Base-by-base conservation (phyloP, 2,329 filamentous ascomycete genomes). In the Verticillium dahliae region DNA sequence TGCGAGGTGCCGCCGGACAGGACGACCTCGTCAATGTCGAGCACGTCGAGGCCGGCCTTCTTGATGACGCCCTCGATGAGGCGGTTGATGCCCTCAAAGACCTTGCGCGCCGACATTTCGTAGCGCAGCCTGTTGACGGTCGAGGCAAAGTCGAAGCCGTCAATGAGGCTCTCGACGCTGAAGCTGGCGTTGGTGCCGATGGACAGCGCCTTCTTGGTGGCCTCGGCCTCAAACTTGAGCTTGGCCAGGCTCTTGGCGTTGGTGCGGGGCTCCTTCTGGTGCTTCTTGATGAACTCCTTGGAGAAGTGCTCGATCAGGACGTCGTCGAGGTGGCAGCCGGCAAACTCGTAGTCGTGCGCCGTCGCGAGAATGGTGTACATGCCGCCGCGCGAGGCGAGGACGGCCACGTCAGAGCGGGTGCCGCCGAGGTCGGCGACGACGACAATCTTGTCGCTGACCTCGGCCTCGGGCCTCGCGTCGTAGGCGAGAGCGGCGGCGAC, bases 201-300 rank as follows among this genome's bases (percentile, higher is more conserved):
- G 72, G 90, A 95, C 63, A 99, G 85, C 27, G 93, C 88, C 81
- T 95, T 95, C 85, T 96, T 97, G 69, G 93, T 89, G 57, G 88
- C 85, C 79, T 99, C 95, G 66, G 92, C 85, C 81, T 98, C 95
- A 57, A 92, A 83, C 77, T 92, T 94, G 67, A 99, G 82, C 84
- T 98, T 99, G 64, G 95, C 93, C 69, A 97, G 80, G 70, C 90
- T 90, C 70, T 88, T 88, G 61, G 88, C 82, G 73, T 95, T 91
- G 72, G 88, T 84, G 68, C 93, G 86, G 27, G 95, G 95, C 76
- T 98, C 95, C 62, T 86, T 86, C 80, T 88, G 89, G 85, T 98
- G 86, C 84, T 96, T 97, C 86, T 99, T 98, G 72, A 95, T 85
- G 80, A 99, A 99, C 78, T 99, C 95, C 84, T 99, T 99, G 69